Percentiles rank a stretch among this genome's conserved stretches.
These are phyloP conservation scores for Apiospora aurea DNA, from an alignment of 2,329 filamentous ascomycete genomes.

Conservation along the genomic window DNA sequence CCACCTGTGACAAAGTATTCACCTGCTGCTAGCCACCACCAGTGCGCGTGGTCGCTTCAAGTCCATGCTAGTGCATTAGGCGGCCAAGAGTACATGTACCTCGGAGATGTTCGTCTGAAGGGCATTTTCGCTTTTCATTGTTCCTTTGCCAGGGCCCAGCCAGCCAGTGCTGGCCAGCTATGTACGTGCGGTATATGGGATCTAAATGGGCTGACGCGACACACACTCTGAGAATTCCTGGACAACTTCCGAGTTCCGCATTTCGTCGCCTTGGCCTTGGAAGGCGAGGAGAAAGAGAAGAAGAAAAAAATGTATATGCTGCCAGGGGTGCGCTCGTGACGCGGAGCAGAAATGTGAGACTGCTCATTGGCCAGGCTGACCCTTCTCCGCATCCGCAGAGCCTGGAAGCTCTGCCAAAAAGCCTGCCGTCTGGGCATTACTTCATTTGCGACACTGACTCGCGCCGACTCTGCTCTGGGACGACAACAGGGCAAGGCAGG, in stretches of 20 bases:
- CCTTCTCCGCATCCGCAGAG: conserved; percentile 10
- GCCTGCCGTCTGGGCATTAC: conserved; percentile 8
- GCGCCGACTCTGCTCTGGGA: not conserved
- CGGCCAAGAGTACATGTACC: not conserved
- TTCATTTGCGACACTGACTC: conserved; percentile 19
- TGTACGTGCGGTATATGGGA: not conserved
- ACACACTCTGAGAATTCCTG: not conserved
- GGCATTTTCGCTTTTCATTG: not conserved
- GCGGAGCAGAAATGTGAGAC: conserved; percentile 3
- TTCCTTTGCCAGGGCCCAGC: not conserved
- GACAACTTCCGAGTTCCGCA: conserved; percentile 18
- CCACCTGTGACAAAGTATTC: not conserved
- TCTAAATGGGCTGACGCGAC: conserved; percentile 3
- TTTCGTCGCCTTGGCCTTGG: not conserved
- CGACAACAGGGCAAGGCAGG: not conserved
- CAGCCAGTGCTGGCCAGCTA: not conserved
- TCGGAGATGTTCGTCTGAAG: conserved; percentile 17
- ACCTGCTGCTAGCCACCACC: not conserved
- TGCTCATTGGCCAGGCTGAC: not conserved
- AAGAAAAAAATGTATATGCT: not conserved
- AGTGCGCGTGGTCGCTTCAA: not conserved
- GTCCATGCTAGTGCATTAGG: conserved; percentile 3
- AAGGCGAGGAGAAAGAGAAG: not conserved
- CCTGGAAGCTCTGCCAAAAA: conserved; percentile 10
- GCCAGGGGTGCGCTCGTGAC: conserved; percentile 18